These are phyloP conservation scores for Heracleum sosnowskyi DNA, from an alignment of 129 eudicot genomes.

Conservation along the genomic window DNA sequence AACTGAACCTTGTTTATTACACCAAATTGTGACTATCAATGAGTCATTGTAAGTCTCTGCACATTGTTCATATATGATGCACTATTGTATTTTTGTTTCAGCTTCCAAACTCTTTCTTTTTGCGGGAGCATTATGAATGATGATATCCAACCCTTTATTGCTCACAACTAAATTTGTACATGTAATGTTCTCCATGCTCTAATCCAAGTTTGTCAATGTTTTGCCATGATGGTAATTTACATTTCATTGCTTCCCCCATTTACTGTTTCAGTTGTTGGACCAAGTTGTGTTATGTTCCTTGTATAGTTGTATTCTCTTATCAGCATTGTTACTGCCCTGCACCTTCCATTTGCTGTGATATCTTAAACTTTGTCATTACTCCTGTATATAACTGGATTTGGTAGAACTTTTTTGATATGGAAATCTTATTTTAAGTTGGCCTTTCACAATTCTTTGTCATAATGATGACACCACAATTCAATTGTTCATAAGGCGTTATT, in stretches of 20 bases:
- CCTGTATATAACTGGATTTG: not conserved
- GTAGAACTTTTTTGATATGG: not conserved
- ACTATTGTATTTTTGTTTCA: not conserved
- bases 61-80: not conserved
- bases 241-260: not conserved
- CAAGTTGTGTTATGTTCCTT: not conserved
- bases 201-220: not conserved
- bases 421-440: not conserved
- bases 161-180: not conserved
- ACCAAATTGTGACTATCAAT: not conserved
- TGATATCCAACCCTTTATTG: not conserved
- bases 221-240: not conserved
- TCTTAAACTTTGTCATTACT: not conserved
- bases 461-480: not conserved
- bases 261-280: not conserved
- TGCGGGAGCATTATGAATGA: not conserved
- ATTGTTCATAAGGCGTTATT: not conserved
- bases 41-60: not conserved
- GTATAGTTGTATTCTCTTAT: not conserved
- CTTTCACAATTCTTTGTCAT: not conserved
- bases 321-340: not conserved
- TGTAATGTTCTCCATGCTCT: not conserved
- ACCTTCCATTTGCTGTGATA: not conserved
- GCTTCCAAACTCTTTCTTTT: not conserved
- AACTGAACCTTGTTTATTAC: slow-evolving; percentile 5